Evolutionary conservation across 192 early-diverging fungal genomes (phyloP).

Genomic region (Nowakowskiella sp.): DNA sequence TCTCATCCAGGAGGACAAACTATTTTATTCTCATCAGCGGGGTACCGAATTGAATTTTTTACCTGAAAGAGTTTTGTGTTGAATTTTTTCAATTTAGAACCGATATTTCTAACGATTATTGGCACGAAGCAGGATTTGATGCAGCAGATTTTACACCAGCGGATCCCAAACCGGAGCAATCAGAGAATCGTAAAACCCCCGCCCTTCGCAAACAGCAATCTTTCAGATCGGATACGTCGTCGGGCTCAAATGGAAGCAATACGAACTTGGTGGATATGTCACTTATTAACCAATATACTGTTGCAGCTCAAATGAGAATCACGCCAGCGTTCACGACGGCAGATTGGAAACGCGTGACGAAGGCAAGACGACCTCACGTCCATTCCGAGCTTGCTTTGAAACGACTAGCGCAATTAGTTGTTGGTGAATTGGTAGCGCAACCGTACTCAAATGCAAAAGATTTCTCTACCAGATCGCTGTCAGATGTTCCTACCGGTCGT

Average conservation of each 20-base stretch:
- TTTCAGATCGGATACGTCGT: too few relatives aligned
- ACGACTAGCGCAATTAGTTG: constrained; percentile 13
- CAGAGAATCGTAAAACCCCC: too few relatives aligned
- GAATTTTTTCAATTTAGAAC: too few relatives aligned
- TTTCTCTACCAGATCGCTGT: too few relatives aligned
- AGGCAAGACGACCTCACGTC: constrained; percentile 10
- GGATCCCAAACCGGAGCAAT: not conserved
- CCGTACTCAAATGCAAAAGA: not conserved
- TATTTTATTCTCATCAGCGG: constrained; percentile 18
- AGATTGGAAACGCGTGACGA: constrained; percentile 10
- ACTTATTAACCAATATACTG: not conserved
- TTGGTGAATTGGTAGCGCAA: constrained; percentile 11
- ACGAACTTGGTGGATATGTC: too few relatives aligned
- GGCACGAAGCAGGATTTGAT: constrained; percentile 26
- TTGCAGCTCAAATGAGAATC: too few relatives aligned
- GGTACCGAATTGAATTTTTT: too few relatives aligned
- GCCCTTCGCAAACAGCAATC: too few relatives aligned
- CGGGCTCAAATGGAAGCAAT: not conserved
- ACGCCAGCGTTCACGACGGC: constrained; percentile 1
- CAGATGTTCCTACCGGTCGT: not conserved
- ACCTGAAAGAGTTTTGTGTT: too few relatives aligned
- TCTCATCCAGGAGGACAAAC: constrained; percentile 18
- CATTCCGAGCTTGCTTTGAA: constrained; percentile 14
- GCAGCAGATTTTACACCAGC: constrained; percentile 10
- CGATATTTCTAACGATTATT: constrained; percentile 28